These are phyloP conservation scores for Dryas integrifolia DNA, from an alignment of 331 rosid genomes.

Conservation along the genomic window DNA sequence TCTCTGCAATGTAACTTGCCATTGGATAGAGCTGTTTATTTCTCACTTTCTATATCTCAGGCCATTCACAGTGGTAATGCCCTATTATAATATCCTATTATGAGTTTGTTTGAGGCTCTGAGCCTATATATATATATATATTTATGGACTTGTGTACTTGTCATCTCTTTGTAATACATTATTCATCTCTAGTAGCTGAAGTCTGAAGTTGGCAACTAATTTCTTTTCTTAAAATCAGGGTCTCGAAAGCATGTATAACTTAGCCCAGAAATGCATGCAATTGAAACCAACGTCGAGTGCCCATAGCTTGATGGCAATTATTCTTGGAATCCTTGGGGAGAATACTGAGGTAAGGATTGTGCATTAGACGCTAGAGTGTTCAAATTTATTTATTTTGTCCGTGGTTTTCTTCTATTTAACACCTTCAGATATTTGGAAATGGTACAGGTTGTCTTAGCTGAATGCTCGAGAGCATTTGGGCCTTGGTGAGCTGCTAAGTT, in stretches of 20 bases:
- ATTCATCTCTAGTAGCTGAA: constrained; percentile 22
- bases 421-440: constrained; percentile 31
- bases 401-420: constrained; percentile 22
- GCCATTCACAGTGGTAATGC: constrained; percentile 73
- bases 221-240: constrained; percentile 49
- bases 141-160: neutral
- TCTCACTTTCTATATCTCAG: constrained; percentile 78
- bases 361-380: constrained; percentile 12
- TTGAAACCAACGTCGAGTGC: constrained; percentile 51
- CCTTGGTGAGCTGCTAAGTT: constrained; percentile 70
- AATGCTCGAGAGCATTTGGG: constrained; percentile 86
- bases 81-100: constrained; percentile 3
- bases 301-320: constrained; percentile 63
- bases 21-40: constrained; percentile 78
- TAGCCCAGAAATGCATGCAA: constrained; percentile 81
- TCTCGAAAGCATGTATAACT: constrained; percentile 76
- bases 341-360: constrained; percentile 68
- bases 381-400: constrained; percentile 9
- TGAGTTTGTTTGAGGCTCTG: neutral
- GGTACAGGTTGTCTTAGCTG: constrained; percentile 89
- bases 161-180: constrained; percentile 18
- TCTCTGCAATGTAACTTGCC: constrained; percentile 62
- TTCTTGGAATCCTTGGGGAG: constrained; percentile 83
- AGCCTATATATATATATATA: neutral
- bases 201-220: constrained; percentile 23